Conservation (phyloP, 2,329 filamentous ascomycete species). For the Dothistroma septosporum region DNA sequence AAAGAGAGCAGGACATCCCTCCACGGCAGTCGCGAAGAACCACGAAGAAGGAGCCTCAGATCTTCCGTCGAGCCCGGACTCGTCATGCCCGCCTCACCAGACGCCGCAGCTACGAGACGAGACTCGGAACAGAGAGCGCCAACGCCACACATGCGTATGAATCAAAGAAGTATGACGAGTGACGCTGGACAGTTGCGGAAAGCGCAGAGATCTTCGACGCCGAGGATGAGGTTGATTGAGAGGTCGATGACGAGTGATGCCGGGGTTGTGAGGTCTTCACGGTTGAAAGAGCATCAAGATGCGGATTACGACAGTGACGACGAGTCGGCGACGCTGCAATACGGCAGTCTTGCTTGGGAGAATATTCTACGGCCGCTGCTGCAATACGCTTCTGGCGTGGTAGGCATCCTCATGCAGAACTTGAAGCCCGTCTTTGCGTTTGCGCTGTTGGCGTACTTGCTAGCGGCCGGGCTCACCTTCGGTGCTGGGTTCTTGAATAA, state of each 20-base stretch:
- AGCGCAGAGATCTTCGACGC: conserved; percentile 24
- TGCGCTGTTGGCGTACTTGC: conserved; percentile 58
- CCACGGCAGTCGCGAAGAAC: conserved; percentile 11
- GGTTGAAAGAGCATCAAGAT: conserved; percentile 22
- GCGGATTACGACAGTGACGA: conserved; percentile 25
- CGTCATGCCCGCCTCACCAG: conserved; percentile 41
- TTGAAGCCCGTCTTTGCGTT: conserved; percentile 62
- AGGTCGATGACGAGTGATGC: conserved; percentile 34
- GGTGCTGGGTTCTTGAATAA: conserved; percentile 59
- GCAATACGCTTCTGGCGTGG: conserved; percentile 53
- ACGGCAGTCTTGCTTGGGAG: conserved; percentile 28
- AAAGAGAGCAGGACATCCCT: conserved; percentile 16
- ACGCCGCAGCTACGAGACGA: conserved; percentile 18
- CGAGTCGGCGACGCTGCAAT: conserved; percentile 12
- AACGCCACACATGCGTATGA: conserved; percentile 30
- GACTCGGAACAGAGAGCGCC: conserved; percentile 15
- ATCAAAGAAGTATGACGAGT: conserved; percentile 31
- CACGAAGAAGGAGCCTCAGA: conserved; percentile 20
- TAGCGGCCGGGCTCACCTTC: conserved; percentile 56
- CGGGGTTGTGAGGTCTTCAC: conserved; percentile 19
- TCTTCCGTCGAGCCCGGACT: conserved; percentile 38
- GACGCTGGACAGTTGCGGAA: conserved; percentile 28
- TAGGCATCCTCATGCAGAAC: conserved; percentile 57
- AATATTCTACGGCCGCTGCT: conserved; percentile 36
- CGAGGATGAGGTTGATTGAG: conserved; percentile 25